phyloP scores from a whole-genome alignment of 1,284 basidiomycete genomes.

The Entoloma clypeatum region DNA sequence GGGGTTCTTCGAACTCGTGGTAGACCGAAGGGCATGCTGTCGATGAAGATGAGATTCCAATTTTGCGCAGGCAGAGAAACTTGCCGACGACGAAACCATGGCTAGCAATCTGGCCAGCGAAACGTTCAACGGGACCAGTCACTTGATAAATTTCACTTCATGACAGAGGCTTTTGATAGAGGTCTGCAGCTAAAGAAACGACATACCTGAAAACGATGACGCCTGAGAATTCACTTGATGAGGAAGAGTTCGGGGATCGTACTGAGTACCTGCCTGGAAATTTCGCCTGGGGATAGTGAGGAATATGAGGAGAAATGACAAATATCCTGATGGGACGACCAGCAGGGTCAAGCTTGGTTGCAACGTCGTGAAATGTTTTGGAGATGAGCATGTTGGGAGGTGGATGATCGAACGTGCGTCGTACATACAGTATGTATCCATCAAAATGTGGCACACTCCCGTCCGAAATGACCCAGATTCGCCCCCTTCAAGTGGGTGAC shows the following conservation, averaged over 20 bases:
- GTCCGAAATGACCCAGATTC: conserved; percentile 37
- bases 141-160: conserved; percentile 82
- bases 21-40: conserved; percentile 78
- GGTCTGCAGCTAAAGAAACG: neutral
- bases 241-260: conserved; percentile 3
- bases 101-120: conserved; percentile 88
- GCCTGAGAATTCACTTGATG: conserved; percentile 37
- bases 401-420: conserved; percentile 8
- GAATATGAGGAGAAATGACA: conserved; percentile 66
- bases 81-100: conserved; percentile 78
- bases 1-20: conserved; percentile 88
- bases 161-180: conserved; percentile 4
- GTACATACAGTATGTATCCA: neutral
- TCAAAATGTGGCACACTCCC: neutral
- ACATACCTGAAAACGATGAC: conserved; percentile 76
- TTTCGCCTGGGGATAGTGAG: conserved; percentile 75
- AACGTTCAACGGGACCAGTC: conserved; percentile 83
- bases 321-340: conserved; percentile 75
- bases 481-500: conserved; percentile 49
- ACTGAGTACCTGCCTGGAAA: conserved; percentile 59
- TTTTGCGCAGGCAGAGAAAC: conserved; percentile 18
- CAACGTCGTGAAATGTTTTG: conserved; percentile 73
- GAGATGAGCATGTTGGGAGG: conserved; percentile 67
- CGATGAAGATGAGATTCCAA: neutral
- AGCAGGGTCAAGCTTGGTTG: conserved; percentile 58